Base-by-base conservation (phyloP, 176 grass and related monocot species). In the Triticum dicoccoides region DNA sequence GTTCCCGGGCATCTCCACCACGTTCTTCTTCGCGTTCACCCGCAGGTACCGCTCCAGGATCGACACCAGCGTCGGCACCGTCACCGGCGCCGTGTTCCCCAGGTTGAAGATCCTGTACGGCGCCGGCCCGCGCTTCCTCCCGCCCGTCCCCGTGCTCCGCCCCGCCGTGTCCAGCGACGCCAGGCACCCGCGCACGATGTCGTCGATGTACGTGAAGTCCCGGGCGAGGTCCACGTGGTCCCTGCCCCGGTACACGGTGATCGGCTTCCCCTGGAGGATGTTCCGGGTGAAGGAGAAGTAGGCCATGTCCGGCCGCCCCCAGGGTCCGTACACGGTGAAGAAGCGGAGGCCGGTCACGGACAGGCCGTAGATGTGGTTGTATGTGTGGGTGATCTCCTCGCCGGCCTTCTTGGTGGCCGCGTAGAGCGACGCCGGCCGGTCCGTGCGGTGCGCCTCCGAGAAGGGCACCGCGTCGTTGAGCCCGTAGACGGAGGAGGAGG, bases 301-400 rank as follows among this genome's bases (percentile, higher is more conserved):
- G 6, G 90, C 93, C 93, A 95, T 95, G 90, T 95, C 93, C 3
- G 93, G 93, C 0, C 93, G 86, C 0, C 93, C 93, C 93, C 93
- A 95, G 0, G 93, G 90, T 3, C 93, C 93, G 83, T 92, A 95
- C 6, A 95, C 93, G 47, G 93, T 95, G 88, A 95, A 95, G 93
- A 95, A 95, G 5, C 93, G 93, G 33, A 95, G 93, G 10, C 90
- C 93, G 24, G 93, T 95, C 24, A 95, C 24, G 77, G 93, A 92
- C 44, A 95, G 80, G 11, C 93, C 90, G 81, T 95, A 95, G 77
- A 95, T 95, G 88, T 95, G 93, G 90, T 92, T 95, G 90, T 95
- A 95, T 0, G 86, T 80, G 86, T 95, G 93, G 2, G 90, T 89
- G 90, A 95, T 95, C 90, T 84, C 90, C 90, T 95, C 93, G 61